Evolutionary conservation across 805 yeast species (phyloP).

Genomic region (Candida verbasci): DNA sequence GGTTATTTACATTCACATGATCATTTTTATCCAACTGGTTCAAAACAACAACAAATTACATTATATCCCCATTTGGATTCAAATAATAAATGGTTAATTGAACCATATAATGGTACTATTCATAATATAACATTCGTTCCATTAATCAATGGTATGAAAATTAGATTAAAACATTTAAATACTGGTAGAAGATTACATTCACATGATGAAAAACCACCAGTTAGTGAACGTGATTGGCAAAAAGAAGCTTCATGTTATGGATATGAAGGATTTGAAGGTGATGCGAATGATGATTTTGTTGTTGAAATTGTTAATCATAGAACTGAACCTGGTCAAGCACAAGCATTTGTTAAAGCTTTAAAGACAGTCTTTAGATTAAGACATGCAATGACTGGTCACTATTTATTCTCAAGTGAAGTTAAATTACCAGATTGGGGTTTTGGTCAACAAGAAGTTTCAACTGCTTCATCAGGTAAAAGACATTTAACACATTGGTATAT

Average conservation of each 20-base stretch:
- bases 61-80: slow-evolving; percentile 73
- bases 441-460: slow-evolving; percentile 79
- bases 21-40: slow-evolving; percentile 68
- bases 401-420: slow-evolving; percentile 68
- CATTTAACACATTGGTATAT: slow-evolving; percentile 66
- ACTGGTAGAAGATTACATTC: slow-evolving; percentile 72
- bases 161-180: slow-evolving; percentile 57
- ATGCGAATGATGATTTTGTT: slow-evolving; percentile 77
- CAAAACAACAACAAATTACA: slow-evolving; percentile 80
- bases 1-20: slow-evolving; percentile 83
- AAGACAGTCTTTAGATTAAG: slow-evolving; percentile 67
- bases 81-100: slow-evolving; percentile 71
- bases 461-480: slow-evolving; percentile 66
- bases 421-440: slow-evolving; percentile 82
- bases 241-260: slow-evolving; percentile 80
- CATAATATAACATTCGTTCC: slow-evolving; percentile 58
- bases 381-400: slow-evolving; percentile 79
- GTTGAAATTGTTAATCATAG: slow-evolving; percentile 62
- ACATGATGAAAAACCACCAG: slow-evolving; percentile 79
- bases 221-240: slow-evolving; percentile 76
- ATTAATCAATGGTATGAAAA: slow-evolving; percentile 62
- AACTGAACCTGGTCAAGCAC: slow-evolving; percentile 50
- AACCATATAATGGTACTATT: slow-evolving; percentile 57
- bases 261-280: slow-evolving; percentile 71
- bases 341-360: slow-evolving; percentile 55